Base-by-base conservation (phyloP, 352 stramenopile genomes). In the Thraustochytrium sp. region DNA sequence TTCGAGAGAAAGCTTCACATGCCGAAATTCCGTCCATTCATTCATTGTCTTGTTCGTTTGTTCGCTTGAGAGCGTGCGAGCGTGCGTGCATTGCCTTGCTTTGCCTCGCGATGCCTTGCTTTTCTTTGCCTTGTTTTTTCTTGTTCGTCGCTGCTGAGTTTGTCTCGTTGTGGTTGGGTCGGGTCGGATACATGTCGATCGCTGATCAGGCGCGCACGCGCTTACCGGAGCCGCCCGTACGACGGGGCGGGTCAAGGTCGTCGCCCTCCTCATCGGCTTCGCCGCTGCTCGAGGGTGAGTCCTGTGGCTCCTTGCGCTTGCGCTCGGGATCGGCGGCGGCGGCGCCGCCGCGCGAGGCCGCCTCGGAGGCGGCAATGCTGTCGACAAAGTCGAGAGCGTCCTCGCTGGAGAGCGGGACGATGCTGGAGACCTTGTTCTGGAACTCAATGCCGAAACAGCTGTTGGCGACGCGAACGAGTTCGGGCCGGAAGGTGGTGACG, bases 401-500 rank as follows among this genome's bases (percentile, higher is more conserved):
- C 63, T 98, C 94, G 85, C 98, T 97, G 8, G 89, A 92, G 91
- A 99, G 94, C 54, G 90, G 86, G 83, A 95, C 89, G 68, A 95
- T 92, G 89, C 91, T 95, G 82, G 92, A 96, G 86, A 98, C 96
- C 88, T 99, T 99, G 90, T 99, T 99, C 87, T 99, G 95, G 88
- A 98, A 96, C 74, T 93, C 95, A 53, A 99, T 98, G 61, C 97
- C 96, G 86, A 98, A 99, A 86, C 96, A 98, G 53, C 94, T 94
- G 87, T 98, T 96, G 0, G 96, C 93, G 46, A 98, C 93, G 40
- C 91, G 93, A 23, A 99, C 96, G n/a, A 99, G 87, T 87, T 99
- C 97, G 3, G 96, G 96, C n/a, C 97, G 92, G 88, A 99, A 99
- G 29, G 97, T 99, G 61, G 95, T 99, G 13, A 95, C 98, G 88